Conservation (phyloP, 208 protist species). For the Acanthamoeba castellanii region DNA sequence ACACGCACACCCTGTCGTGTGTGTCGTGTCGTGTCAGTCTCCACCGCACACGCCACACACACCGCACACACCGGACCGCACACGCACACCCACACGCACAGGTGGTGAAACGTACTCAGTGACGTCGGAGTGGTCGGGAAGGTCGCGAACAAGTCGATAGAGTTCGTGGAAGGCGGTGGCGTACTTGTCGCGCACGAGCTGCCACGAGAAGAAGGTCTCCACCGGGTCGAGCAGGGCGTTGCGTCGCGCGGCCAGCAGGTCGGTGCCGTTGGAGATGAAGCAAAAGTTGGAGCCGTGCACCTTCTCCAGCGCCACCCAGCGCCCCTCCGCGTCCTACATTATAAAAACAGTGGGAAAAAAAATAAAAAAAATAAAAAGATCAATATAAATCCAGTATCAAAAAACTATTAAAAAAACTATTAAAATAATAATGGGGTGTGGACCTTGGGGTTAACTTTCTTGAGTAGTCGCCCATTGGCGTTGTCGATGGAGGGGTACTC, state of each 20-base stretch:
- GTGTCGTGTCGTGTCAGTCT: background rate
- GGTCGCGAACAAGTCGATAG: background rate
- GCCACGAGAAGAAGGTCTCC: conserved; percentile 69
- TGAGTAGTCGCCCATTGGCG: background rate
- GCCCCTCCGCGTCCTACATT: background rate
- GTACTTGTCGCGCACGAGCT: conserved; percentile 37
- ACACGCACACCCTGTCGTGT: background rate
- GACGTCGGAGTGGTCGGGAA: background rate
- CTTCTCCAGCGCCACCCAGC: conserved; percentile 60
- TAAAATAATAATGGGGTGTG: background rate
- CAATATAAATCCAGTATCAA: no score
- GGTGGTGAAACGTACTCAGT: background rate
- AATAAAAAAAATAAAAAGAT: no score
- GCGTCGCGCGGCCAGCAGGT: background rate
- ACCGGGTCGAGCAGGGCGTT: conserved; percentile 49
- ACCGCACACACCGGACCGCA: background rate
- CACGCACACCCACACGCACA: background rate
- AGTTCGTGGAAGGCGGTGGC: background rate
- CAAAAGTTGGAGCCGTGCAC: conserved; percentile 71
- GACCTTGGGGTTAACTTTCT: background rate
- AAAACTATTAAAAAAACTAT: no score
- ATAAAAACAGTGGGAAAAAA: background rate
- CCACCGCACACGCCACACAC: background rate
- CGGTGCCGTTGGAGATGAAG: conserved; percentile 61
- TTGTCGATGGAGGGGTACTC: conserved; percentile 2